Base-by-base conservation (phyloP, 2,329 filamentous ascomycete genomes). In the Arthrobotrys sinensis region DNA sequence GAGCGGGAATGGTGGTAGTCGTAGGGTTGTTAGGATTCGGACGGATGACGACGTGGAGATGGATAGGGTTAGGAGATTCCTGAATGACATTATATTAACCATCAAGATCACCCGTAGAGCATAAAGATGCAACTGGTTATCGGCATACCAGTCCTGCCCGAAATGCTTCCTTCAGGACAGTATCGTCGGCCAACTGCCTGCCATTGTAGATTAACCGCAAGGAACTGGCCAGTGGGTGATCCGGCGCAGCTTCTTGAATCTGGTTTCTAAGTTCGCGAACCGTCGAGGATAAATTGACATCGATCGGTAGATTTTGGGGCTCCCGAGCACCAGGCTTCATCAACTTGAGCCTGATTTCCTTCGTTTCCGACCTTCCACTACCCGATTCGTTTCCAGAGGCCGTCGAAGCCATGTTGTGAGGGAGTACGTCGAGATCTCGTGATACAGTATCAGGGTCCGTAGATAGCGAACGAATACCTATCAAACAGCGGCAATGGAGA, bases 1-100 rank as follows among this genome's bases (percentile, higher is more conserved):
- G 65, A 28, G 60, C 60, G 11, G 73, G 73, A 36, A 21, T 11
- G 7, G 34, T 43, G 8, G 34, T 50, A 6, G 60, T n/a, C 4
- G 38, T 36, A 32, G 50, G n/a, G 3, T 16, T 19, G 10, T 62
- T 48, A 5, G 38, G 55, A 28, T 52, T 45, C 4, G 73, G 73
- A 14, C 73, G 65, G 36, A 77, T 67, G 5, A 77, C 73, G 12
- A 66, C 38, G 32, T 77, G 66, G 14, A 77, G 38, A 32, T 70
- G 53, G n/a, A 71, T 55, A 10, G 66, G 73, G 12, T 46, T 50
- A 1, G 38, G 40, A 36, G 40, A 34, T 3, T 60, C 52, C 65
- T 69, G 34, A 1, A 60, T 11, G 10, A 32, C 3, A 12, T 16
- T 24, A 34, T 45, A 57, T 21, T 21, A 68, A 34, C 34, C 21